Evolutionary conservation across 495 filamentous ascomycete species (phyloP), one percentile per base, ranked within the genome.

Genomic region (Friedmanniomyces simplex): DNA sequence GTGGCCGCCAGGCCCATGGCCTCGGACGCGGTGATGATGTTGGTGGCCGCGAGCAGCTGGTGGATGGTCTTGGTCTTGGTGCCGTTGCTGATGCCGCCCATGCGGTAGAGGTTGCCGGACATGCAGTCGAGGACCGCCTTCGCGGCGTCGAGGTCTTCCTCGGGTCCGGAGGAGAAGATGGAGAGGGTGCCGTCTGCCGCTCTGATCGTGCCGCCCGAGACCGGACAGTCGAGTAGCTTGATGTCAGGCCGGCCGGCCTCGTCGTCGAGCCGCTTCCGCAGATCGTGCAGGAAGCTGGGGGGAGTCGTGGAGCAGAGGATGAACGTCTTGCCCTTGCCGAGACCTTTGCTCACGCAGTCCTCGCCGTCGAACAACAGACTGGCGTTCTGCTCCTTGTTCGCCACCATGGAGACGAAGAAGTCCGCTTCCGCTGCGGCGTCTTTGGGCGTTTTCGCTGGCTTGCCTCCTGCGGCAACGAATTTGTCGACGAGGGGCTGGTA

Each of bases 21-120:
- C 69, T 93, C 88, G 62, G 82, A 83, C 13, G 81, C 76, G 10
- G 83, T 79, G 1, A 85, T 74, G 62, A 93, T 90, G 58, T 89
- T 82, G 54, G 85, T 83, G 0, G 82, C 87, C 0, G 87, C 88
- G 12, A 90, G 76, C 18, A 93, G 82, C 68, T 93, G 88, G 69
- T 91, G 87, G 50, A 86, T 81, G 79, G 89, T 88, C 71, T 93
- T 93, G 77, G 89, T 86, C 65, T 90, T 91, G 61, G 83, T 88
- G n/a, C 88, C 87, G 0, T 81, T 81, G 4, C 86, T 86, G 50
- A 90, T 72, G 2, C 84, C 87, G 11, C 87, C 86, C 8, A 93
- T 83, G 20, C 86, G 75, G 62, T 89, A 89, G 30, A 91, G 68
- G 66, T 88, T 89, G 28, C 74, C 77, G 0, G 76, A 73, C 74